Base-by-base conservation (phyloP, 176 grass and related monocot species). In the Oryza australiensis region DNA sequence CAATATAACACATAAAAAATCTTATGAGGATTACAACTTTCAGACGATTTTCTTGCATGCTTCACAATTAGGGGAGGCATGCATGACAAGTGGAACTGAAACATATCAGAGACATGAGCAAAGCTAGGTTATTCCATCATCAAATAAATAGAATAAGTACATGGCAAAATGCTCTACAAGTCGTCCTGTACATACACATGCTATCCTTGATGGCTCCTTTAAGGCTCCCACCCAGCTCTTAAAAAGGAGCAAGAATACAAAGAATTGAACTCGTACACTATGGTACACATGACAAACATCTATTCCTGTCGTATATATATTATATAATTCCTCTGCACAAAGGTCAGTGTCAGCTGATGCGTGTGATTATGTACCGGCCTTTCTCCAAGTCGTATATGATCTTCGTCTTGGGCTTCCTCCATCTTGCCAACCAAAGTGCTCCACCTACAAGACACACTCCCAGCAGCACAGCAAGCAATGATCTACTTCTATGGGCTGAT, bases 351-450 rank as follows among this genome's bases (percentile, higher is more conserved):
- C 84, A 93, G 49, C 82, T 85, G 80, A 93, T 55, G 84, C 55
- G 88, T 28, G 90, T 93, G 27, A 93, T 82, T 48, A 98, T 98
- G 74, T 98, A 98, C 26, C 88, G 81, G 24, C 90, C 92, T 91
- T 98, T 98, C 82, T 98, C 95, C 48, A 98, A 78, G 85, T 98
- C 95, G 2, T 95, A 98, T 82, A 98, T 93, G 55, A 91, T 98
- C 70, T 91, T 98, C 3, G 83, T 87, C 66, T 88, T 88, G 26
- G 95, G 88, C 26, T 76, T 91, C 82, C 79, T 92, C 88, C 89
- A 95, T 94, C 85, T 91, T 62, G 83, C 87, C 70, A 82, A 72
- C 43, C 89, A 66, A 72, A 80, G 78, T 67, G 30, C 35, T 62
- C 86, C 79, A 28, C 88, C 93, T 3, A 89, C 70, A 63, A 85